Evolutionary conservation across 805 yeast genomes (phyloP), one percentile per base, ranked within the genome.

Genomic region (Saturnispora saitoi): DNA sequence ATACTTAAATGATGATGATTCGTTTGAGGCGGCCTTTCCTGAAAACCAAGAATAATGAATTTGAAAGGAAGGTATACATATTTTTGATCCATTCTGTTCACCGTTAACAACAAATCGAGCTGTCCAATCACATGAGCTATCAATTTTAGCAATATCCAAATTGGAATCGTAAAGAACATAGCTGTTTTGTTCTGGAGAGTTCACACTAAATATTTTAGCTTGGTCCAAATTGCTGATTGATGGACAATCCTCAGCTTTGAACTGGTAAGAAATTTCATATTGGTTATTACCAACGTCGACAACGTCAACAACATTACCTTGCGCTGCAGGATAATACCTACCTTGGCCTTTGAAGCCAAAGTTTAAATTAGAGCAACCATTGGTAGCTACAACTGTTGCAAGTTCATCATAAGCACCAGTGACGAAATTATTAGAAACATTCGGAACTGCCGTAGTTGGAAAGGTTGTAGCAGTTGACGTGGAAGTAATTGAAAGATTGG

Each of bases 11-110:
- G 42, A 20, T 4, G 49, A 30, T n/a, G 50, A 46, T n/a, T 49
- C 47, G 9, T 45, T 37, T 9, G 42, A 39, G 11, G 39, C 37
- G 11, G 56, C 61, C 12, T 36, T 48, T 10, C 62, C 64, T 28
- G 61, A 58, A 34, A 59, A 56, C 59, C 67, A 64, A 17, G 64
- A 64, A 41, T 54, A 63, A 37, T 64, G 66, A 42, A 64, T 56
- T 52, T 61, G 64, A 55, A 63, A 63, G 14, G 54, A 31, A 6
- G 62, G 60, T 49, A 59, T 54, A 54, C 63, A 57, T 7, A 49
- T 46, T 20, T 42, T 30, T 22, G 53, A 53, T 15, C 51, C 51
- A 17, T 34, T 40, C 8, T 24, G 37, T 20, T 46, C 47, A 45
- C 60, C 66, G 15, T 56, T 52, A 12, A 63, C 58, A 32, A 56